phyloP scores from a whole-genome alignment of 352 stramenopile genomes.

The Aphanomyces cochlioides region DNA sequence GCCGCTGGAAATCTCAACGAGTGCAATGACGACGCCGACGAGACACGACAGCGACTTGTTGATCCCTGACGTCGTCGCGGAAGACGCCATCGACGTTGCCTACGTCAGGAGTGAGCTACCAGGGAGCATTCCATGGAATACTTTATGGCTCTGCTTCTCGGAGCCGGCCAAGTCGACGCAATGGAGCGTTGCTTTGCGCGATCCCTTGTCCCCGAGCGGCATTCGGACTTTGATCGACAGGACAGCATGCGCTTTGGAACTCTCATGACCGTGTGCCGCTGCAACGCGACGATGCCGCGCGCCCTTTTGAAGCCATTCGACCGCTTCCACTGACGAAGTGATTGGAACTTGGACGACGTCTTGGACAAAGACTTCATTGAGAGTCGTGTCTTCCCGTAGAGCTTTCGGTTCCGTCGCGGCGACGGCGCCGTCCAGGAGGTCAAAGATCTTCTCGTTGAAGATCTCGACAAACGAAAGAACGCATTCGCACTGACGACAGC shows the following conservation, averaged over 20 bases:
- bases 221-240: constrained; percentile 91
- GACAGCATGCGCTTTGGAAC: constrained; percentile 93
- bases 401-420: constrained; percentile 49
- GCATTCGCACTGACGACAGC: constrained; percentile 43
- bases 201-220: constrained; percentile 30
- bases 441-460: constrained; percentile 89
- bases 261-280: constrained; percentile 93
- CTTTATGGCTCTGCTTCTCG: constrained; percentile 79
- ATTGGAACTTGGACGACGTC: constrained; percentile 65
- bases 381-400: constrained; percentile 61
- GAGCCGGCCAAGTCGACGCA: constrained; percentile 84
- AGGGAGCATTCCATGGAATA: no score
- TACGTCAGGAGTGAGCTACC: no score
- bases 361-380: constrained; percentile 77
- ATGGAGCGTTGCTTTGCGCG: constrained; percentile 53
- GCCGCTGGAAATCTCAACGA: constrained; percentile 78
- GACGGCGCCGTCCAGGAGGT: constrained; percentile 57
- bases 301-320: constrained; percentile 67
- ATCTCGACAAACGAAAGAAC: constrained; percentile 86
- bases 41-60: constrained; percentile 86
- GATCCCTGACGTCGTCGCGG: constrained; percentile 66
- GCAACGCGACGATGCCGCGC: constrained; percentile 90
- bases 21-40: constrained; percentile 85
- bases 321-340: constrained; percentile 52
- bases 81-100: no score